Percentiles rank a stretch among this genome's conserved stretches.
phyloP scores from a whole-genome alignment of 345 rosid species.

The Hevea brasiliensis region DNA sequence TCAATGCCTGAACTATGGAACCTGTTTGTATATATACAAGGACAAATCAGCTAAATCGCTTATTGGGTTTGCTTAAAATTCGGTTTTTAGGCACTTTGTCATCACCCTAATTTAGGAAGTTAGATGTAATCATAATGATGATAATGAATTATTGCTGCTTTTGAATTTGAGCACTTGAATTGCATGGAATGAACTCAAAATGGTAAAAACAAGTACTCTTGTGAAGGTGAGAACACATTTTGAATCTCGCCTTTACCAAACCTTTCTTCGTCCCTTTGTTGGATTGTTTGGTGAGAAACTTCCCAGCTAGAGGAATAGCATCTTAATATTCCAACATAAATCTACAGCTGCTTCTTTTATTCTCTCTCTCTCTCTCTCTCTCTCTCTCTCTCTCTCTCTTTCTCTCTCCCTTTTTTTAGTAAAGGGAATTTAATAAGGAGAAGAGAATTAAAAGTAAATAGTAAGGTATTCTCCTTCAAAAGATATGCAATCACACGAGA shows the following conservation, averaged over 20 bases:
- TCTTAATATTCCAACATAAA: not conserved
- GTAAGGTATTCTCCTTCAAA: not conserved
- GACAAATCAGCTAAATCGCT: not conserved
- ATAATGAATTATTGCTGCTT: not conserved
- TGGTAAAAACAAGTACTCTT: no score
- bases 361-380: no score
- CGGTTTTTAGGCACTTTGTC: not conserved
- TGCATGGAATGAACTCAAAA: not conserved
- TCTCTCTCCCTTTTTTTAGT: no score
- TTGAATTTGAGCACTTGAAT: conserved; percentile 1
- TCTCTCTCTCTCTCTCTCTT: no score
- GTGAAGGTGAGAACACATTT: no score
- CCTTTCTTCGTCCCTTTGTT: not conserved
- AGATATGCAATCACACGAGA: not conserved
- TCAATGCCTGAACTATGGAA: not conserved
- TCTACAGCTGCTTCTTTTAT: not conserved
- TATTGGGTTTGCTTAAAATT: not conserved
- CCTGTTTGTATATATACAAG: not conserved
- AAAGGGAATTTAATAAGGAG: no score
- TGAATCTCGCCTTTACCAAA: not conserved
- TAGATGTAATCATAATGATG: not conserved
- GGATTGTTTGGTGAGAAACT: not conserved
- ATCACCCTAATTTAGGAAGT: not conserved
- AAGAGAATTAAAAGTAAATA: no score
- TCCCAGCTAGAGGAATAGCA: not conserved